Percentiles rank a stretch among this genome's conserved stretches.
Evolutionary conservation across 2,329 filamentous ascomycete species (phyloP).

Genomic region (Botrytis medusae): DNA sequence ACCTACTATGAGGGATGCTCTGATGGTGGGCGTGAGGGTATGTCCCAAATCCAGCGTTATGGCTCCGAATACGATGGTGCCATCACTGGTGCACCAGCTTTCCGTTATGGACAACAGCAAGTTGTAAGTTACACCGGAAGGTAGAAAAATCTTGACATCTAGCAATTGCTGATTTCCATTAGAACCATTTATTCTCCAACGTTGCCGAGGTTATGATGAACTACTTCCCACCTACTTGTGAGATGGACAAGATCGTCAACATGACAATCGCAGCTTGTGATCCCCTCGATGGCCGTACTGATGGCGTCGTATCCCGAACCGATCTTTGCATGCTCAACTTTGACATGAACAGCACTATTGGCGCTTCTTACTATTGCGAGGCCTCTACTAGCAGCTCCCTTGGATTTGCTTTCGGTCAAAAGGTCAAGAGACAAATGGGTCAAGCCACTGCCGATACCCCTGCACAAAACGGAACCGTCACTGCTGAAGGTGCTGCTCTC

Average conservation of each 20-base stretch:
- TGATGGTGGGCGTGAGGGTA: slow-evolving; percentile 51
- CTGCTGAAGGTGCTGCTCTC: slow-evolving; percentile 39
- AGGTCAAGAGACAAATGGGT: slow-evolving; percentile 14
- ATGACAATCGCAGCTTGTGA: slow-evolving; percentile 56
- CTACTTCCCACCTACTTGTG: slow-evolving; percentile 47
- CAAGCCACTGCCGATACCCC: slow-evolving; percentile 23
- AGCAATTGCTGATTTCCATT: neutral
- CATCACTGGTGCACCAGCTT: slow-evolving; percentile 48
- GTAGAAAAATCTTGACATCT: neutral
- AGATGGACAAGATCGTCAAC: slow-evolving; percentile 53
- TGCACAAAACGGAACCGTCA: slow-evolving; percentile 31
- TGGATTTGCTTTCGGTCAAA: slow-evolving; percentile 6
- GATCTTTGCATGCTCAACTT: slow-evolving; percentile 50
- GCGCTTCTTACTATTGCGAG: slow-evolving; percentile 47
- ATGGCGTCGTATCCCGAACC: slow-evolving; percentile 53
- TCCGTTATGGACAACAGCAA: slow-evolving; percentile 48
- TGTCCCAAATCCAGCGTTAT: slow-evolving; percentile 46
- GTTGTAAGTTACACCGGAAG: slow-evolving; percentile 26
- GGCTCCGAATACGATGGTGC: slow-evolving; percentile 47
- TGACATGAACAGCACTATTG: slow-evolving; percentile 46
- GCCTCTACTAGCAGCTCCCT: slow-evolving; percentile 29
- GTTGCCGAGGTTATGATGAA: slow-evolving; percentile 44
- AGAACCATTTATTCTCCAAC: slow-evolving; percentile 38
- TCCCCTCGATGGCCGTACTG: slow-evolving; percentile 52
- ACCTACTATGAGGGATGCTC: slow-evolving; percentile 45